Evolutionary conservation across 2,329 filamentous ascomycete genomes (phyloP).

Genomic region (Pseudofabraea citricarpa): DNA sequence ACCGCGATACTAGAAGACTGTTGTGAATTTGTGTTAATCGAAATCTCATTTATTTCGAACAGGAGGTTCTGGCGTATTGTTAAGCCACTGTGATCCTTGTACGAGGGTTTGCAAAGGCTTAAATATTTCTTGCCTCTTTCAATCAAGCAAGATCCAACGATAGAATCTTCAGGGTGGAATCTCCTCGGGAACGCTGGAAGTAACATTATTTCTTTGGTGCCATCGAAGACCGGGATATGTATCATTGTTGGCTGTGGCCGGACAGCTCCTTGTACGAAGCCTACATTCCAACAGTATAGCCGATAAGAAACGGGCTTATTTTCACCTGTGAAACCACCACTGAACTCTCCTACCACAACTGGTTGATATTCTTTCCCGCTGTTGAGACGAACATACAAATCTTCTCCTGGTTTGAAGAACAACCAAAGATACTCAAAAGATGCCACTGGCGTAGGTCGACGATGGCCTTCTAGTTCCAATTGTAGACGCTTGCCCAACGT

Average conservation of each 20-base stretch:
- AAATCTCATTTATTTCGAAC: no score
- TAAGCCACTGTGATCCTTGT: background rate
- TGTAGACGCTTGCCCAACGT: background rate
- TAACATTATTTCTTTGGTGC: background rate
- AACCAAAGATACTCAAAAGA: conserved; percentile 9
- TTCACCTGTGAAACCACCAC: background rate
- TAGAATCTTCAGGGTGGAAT: background rate
- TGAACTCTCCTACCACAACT: background rate
- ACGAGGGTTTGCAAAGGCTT: background rate
- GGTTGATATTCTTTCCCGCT: background rate
- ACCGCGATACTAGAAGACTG: no score
- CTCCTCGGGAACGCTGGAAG: background rate
- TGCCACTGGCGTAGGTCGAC: conserved; percentile 1
- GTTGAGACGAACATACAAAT: background rate
- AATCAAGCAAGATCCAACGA: background rate
- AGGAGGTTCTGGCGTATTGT: background rate
- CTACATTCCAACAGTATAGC: no score
- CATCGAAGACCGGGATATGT: background rate
- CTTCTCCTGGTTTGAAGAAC: conserved; percentile 7
- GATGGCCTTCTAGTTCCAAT: conserved; percentile 4
- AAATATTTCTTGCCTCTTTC: background rate
- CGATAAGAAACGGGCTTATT: no score
- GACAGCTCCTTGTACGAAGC: no score
- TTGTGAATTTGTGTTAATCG: no score
- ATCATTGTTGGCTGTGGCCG: background rate